A percentile compares a stretch with the other conserved stretches of the same genome.
Conservation (phyloP, 2,329 filamentous ascomycete genomes). For the Celoporthe dispersa region DNA sequence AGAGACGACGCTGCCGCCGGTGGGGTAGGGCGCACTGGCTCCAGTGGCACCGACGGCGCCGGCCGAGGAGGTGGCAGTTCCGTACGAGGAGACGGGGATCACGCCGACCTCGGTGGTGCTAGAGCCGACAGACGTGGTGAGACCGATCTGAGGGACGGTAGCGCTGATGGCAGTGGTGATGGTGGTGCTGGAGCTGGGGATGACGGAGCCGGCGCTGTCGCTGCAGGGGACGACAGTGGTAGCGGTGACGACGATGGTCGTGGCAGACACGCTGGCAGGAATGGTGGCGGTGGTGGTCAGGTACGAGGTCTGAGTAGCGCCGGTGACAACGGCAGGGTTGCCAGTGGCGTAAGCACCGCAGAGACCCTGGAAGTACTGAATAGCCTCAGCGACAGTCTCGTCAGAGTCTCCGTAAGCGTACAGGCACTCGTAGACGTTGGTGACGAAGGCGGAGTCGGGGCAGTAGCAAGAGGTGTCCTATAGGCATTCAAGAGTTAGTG, state of each 20-base stretch:
- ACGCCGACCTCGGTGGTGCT: slow-evolving; percentile 43
- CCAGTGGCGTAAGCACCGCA: slow-evolving; percentile 74
- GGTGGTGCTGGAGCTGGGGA: slow-evolving; percentile 57
- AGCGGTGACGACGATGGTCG: slow-evolving; percentile 53
- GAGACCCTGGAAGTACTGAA: slow-evolving; percentile 88
- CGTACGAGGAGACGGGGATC: slow-evolving; percentile 45
- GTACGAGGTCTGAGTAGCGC: slow-evolving; percentile 66
- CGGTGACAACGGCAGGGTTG: slow-evolving; percentile 87
- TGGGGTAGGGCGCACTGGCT: slow-evolving; percentile 33
- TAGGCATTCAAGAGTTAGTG: not conserved
- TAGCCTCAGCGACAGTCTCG: slow-evolving; percentile 69
- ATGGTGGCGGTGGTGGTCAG: slow-evolving; percentile 56
- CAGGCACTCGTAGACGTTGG: slow-evolving; percentile 81
- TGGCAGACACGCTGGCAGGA: slow-evolving; percentile 44
- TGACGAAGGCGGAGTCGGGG: slow-evolving; percentile 74
- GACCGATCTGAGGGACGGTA: slow-evolving; percentile 56
- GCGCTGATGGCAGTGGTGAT: slow-evolving; percentile 49
- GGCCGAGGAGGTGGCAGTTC: slow-evolving; percentile 34
- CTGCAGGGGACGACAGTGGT: slow-evolving; percentile 58
- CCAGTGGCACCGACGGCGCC: slow-evolving; percentile 32
- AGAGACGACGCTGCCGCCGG: slow-evolving; percentile 32
- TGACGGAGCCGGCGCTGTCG: slow-evolving; percentile 48
- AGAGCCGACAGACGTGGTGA: slow-evolving; percentile 44
- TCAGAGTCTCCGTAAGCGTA: slow-evolving; percentile 73
- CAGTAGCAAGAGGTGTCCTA: slow-evolving; percentile 79